Evolutionary conservation across 495 filamentous ascomycete genomes (phyloP), one percentile per base, ranked within the genome.

Genomic region (Neurospora sp.): DNA sequence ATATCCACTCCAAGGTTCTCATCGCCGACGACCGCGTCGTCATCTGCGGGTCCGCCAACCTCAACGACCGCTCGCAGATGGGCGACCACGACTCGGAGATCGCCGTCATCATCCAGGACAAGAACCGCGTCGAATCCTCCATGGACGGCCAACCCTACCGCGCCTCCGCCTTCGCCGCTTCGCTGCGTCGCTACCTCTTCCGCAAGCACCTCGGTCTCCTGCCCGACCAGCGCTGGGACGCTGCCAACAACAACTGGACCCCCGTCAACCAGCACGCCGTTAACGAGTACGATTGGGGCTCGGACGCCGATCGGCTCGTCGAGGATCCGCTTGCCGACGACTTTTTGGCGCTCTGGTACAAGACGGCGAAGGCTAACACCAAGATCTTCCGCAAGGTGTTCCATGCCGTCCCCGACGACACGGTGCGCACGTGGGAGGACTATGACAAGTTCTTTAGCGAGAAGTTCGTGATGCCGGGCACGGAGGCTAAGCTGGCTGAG

Each of bases 11-110:
- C 76, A 98, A 98, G 85, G 88, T 97, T 42, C 88, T 97, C 74
- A 95, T 98, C 79, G 94, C 94, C 71, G 94, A 98, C 77, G 94
- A 98, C 81, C 87, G 89, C 7, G 82, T 93, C 69, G 95, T 94
- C 39, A 94, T 98, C 79, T 93, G 92, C 81, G 95, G 95, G 69
- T 95, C 92, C 0, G 95, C 95, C 41, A 98, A 98, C 81, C 81
- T 98, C 53, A 98, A 98, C 82, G 95, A 98, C 81, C 92, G 95
- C 74, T 95, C 92, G 27, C 95, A 98, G 80, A 87, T 97, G 18
- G 95, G 95, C 20, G 85, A 87, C 71, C 93, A 96, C 82, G 93
- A 97, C 81, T 91, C 88, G 41, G 80, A 82, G 44, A 80, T 81
- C 59, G 80, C 78, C 70, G 80, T 81, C 44, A 71, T 81, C 69